Evolutionary conservation across 345 rosid species (phyloP).

Genomic region (Angophora floribunda): DNA sequence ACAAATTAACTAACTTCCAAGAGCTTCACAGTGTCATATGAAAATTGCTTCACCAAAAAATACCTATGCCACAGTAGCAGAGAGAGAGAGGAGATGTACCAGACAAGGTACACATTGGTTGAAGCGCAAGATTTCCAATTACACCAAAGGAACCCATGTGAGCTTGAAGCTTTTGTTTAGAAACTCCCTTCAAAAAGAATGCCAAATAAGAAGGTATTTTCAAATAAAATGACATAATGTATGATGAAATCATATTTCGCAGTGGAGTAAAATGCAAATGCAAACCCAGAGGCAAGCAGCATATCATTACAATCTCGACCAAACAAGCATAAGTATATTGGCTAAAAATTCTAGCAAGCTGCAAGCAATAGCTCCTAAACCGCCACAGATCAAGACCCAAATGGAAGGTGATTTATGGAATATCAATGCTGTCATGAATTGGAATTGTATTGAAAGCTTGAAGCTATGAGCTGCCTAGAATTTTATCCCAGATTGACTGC

Average conservation of each 20-base stretch:
- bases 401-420: no score
- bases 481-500: background rate
- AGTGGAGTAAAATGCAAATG: background rate
- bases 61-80: background rate
- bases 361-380: background rate
- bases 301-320: background rate
- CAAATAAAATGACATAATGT: background rate
- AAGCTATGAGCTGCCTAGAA: background rate
- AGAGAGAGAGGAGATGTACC: background rate
- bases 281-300: background rate
- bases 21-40: rapidly evolving
- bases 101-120: background rate
- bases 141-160: background rate
- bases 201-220: background rate
- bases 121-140: background rate
- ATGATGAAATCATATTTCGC: background rate
- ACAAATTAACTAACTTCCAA: background rate
- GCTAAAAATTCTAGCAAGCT: background rate
- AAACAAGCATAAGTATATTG: background rate
- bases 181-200: background rate
- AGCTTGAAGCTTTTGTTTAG: background rate
- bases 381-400: no score
- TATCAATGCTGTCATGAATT: background rate
- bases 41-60: background rate
- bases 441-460: no score